Conservation (phyloP, 208 protist genomes). For the Dictyostelium gargantuum region DNA sequence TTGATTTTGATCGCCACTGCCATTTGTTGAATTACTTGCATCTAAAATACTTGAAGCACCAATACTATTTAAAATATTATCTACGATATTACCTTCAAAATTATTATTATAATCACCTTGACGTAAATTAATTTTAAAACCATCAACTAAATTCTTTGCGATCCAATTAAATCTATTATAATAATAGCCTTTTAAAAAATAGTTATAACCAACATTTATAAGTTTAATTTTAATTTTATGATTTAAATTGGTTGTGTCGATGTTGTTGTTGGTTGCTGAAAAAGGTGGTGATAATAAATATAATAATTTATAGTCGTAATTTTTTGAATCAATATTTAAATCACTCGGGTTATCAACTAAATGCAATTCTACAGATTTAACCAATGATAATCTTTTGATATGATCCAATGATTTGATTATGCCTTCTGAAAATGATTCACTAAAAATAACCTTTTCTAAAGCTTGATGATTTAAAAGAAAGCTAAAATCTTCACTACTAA, state of each 20-base stretch:
- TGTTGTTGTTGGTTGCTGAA: no score
- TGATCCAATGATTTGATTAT: neutral
- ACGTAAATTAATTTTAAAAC: neutral
- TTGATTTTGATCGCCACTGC: no score
- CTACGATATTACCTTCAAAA: neutral
- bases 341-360: neutral
- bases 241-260: no score
- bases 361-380: neutral
- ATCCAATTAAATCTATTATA: neutral
- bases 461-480: neutral
- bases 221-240: neutral
- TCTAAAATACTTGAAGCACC: neutral
- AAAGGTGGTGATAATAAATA: neutral
- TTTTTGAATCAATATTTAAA: neutral
- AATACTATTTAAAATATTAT: neutral
- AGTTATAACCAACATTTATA: neutral
- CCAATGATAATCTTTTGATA: neutral
- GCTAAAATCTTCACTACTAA: neutral
- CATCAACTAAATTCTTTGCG: neutral
- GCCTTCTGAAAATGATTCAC: neutral
- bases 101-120: neutral
- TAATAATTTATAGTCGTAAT: neutral
- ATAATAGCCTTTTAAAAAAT: neutral
- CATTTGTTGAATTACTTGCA: neutral
- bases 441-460: neutral